Base-by-base conservation (phyloP, 202 grass and related monocot genomes). In the Sporobolus alterniflorus region DNA sequence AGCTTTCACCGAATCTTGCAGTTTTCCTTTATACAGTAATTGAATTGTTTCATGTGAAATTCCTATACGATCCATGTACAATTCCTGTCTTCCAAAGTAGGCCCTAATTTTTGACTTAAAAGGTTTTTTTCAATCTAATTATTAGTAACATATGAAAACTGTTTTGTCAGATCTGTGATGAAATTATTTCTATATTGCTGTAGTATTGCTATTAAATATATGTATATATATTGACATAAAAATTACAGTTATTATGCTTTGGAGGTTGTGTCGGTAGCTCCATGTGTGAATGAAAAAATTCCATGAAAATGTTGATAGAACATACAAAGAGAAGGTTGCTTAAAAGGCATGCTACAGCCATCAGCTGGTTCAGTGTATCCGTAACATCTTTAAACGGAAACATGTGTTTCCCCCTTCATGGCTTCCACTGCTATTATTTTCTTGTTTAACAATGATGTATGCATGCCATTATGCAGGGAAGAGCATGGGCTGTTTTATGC, bases 401-500 rank as follows among this genome's bases (percentile, higher is more conserved):
- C 32, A 70, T 29, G 6, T 69, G 61, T 21, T 6, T 22, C 71
- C 21, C 17, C 22, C 70, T 49, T 60, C 28, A 17, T 46, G 10
- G 32, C 52, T 67, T 75, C n/a, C 28, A 47, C 41, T 79, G 43
- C 20, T 24, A 66, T 68, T 28, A 73, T 55, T 82, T 29, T 77
- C 8, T 57, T 80, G 34, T 75, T 68, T 79, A 63, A 75, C 75
- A 55, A 76, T 89, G 63, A 86, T 60, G 24, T 50, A 56, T 87
- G 39, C 4, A 56, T 87, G 39, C 4, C 50, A 74, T 81, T 71
- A 36, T 68, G 66, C 82, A 98, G 96, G 76, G 91, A 98, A 69
- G 96, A 98, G 39, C 87, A 84, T 28, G 93, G 96, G 42, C 83
- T 95, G 57, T 98, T 96, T 79, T 98, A 98, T 81, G 96, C 96